Evolutionary conservation across 495 filamentous ascomycete genomes (phyloP).

Genomic region (Lentithecium fluviatile): DNA sequence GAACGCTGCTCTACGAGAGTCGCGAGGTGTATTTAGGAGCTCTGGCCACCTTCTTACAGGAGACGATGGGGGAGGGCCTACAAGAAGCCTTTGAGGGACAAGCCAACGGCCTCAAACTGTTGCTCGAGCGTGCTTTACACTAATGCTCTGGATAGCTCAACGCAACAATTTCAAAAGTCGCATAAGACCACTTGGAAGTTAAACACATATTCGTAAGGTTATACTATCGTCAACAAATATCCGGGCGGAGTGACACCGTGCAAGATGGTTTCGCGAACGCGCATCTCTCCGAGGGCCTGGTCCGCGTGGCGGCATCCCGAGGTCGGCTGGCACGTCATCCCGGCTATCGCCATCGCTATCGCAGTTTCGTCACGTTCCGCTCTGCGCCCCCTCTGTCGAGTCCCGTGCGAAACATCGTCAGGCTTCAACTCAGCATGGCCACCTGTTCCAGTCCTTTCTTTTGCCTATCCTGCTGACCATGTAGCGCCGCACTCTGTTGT

Average conservation of each 20-base stretch:
- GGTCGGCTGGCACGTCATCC: background rate
- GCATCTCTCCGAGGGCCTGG: no score
- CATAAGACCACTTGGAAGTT: background rate
- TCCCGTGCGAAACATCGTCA: no score
- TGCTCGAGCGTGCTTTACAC: slow-evolving; percentile 5
- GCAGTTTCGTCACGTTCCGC: background rate
- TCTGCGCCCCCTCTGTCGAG: no score
- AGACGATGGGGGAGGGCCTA: slow-evolving; percentile 9
- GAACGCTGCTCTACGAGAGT: slow-evolving; percentile 32
- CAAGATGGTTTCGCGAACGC: no score
- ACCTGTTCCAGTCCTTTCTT: background rate
- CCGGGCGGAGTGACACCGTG: no score
- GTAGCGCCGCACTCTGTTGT: background rate
- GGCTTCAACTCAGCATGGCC: background rate
- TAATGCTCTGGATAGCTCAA: background rate
- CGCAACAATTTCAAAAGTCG: background rate
- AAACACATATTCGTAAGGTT: background rate
- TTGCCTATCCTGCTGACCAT: background rate
- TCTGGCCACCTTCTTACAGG: slow-evolving; percentile 12
- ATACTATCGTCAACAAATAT: no score
- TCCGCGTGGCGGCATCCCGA: background rate
- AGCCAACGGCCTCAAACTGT: slow-evolving; percentile 16
- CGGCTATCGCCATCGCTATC: background rate
- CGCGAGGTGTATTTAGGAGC: slow-evolving; percentile 26
- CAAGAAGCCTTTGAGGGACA: slow-evolving; percentile 28